Conservation (phyloP, 768 basidiomycete species). For the Lactarius akahatsu region DNA sequence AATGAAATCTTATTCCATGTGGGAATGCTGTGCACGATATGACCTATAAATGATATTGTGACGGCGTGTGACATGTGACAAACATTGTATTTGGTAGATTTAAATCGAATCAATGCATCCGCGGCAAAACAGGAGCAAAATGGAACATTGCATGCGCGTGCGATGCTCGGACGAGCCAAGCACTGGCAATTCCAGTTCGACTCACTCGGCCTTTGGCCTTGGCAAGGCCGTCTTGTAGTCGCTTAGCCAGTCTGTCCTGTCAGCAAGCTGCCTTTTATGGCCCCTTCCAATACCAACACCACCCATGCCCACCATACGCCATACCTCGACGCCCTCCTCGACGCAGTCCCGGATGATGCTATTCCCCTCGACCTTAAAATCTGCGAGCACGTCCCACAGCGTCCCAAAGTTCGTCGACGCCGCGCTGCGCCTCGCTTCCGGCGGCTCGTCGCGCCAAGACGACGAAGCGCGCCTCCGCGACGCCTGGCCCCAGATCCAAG, state of each 20-base stretch:
- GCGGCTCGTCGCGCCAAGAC: slow-evolving; percentile 13
- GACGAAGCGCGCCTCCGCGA: slow-evolving; percentile 15
- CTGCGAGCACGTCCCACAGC: not conserved
- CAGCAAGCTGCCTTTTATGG: not conserved
- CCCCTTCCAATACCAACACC: not conserved
- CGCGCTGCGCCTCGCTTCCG: slow-evolving; percentile 17
- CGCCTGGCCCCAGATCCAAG: slow-evolving; percentile 19
- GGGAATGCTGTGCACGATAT: not conserved
- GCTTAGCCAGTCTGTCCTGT: no score
- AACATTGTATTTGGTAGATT: no score
- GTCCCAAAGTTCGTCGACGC: slow-evolving; percentile 15
- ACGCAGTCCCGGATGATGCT: slow-evolving; percentile 12
- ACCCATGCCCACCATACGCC: not conserved
- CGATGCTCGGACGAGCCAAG: not conserved
- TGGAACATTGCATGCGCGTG: not conserved
- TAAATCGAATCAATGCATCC: not conserved
- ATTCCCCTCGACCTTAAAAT: not conserved
- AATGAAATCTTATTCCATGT: not conserved
- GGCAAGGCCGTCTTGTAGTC: not conserved
- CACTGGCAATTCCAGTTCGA: not conserved
- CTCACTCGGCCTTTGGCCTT: not conserved
- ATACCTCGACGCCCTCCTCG: slow-evolving; percentile 22
- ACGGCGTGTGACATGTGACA: not conserved
- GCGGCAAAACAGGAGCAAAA: not conserved
- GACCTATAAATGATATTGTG: not conserved